Percentiles rank a stretch among this genome's conserved stretches.
Conservation (phyloP, 1,139 yeast species). For the Suhomyces bribrorum region DNA sequence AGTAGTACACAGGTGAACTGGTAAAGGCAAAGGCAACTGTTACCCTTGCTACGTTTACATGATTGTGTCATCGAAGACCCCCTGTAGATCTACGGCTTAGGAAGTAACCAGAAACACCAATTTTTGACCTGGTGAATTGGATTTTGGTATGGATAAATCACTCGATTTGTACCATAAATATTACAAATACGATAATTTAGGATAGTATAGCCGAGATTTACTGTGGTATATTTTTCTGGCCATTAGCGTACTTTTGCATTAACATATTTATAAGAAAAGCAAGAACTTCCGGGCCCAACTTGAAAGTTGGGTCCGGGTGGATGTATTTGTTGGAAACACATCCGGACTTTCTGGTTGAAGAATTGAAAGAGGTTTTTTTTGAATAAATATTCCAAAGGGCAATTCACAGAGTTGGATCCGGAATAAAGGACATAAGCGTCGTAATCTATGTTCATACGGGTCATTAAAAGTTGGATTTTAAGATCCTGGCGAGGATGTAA, state of each 20-base stretch:
- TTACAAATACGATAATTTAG: background rate
- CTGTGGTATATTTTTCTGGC: background rate
- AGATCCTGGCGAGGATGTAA: constrained; percentile 15
- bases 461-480: constrained; percentile 45
- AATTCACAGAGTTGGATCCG: constrained; percentile 38
- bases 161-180: no score
- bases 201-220: background rate
- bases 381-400: constrained; percentile 9
- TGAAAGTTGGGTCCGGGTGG: constrained; percentile 3
- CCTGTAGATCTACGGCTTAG: no score
- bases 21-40: no score
- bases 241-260: constrained; percentile 8
- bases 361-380: constrained; percentile 18
- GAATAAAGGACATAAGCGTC: constrained; percentile 20
- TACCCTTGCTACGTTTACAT: no score
- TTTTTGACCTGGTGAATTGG: no score
- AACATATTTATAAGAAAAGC: constrained; percentile 3
- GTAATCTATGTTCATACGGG: constrained; percentile 23
- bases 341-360: constrained; percentile 21
- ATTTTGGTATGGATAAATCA: no score
- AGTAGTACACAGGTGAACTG: no score
- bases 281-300: constrained; percentile 4
- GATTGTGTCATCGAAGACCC: no score
- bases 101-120: no score
- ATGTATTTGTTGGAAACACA: constrained; percentile 19